Conservation (phyloP, 1,139 yeast species). For the Sugiyamaella grinbergsii region DNA sequence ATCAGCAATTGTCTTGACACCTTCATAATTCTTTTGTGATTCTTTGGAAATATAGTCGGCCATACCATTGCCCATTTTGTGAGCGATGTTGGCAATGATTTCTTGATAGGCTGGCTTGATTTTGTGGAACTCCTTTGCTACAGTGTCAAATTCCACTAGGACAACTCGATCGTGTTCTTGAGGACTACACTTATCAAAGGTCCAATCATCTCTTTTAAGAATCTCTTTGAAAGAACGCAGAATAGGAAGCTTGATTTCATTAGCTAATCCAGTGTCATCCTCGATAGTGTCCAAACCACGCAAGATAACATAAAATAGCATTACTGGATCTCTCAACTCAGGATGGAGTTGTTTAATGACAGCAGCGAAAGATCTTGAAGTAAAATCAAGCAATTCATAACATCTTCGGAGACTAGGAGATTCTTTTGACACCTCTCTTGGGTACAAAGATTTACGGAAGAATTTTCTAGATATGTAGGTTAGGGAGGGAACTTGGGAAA, state of each 20-base stretch:
- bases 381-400: constrained; percentile 62
- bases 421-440: constrained; percentile 50
- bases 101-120: constrained; percentile 77
- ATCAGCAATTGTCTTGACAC: constrained; percentile 75
- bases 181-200: constrained; percentile 66
- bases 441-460: constrained; percentile 50
- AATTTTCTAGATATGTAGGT: constrained; percentile 31
- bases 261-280: constrained; percentile 89
- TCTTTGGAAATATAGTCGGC: constrained; percentile 87
- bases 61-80: constrained; percentile 96
- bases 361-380: constrained; percentile 91
- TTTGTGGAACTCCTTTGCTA: constrained; percentile 70
- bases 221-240: constrained; percentile 64
- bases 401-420: constrained; percentile 60
- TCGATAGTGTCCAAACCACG: constrained; percentile 96
- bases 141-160: constrained; percentile 68
- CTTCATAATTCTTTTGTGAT: constrained; percentile 68
- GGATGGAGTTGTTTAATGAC: constrained; percentile 92
- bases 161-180: constrained; percentile 81
- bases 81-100: constrained; percentile 73
- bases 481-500: constrained; percentile 1
- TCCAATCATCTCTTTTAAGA: constrained; percentile 70
- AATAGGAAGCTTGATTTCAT: constrained; percentile 70
- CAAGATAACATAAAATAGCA: constrained; percentile 80
- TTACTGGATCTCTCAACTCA: constrained; percentile 73